Base-by-base conservation (phyloP, 371 early-diverging fungal genomes). In the Mucor sp. region DNA sequence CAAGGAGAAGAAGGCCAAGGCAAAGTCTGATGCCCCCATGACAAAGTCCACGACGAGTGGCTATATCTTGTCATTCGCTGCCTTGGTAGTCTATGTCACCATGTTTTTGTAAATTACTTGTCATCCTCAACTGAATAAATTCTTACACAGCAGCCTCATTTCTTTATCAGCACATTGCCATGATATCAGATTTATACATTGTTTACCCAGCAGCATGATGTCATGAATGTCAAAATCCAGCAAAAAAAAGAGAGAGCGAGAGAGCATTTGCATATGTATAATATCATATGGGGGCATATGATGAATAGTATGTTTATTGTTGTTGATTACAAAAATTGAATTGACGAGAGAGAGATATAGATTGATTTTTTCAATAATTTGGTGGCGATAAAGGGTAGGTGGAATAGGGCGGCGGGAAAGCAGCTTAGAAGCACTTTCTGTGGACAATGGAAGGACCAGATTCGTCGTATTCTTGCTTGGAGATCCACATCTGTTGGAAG, bases 401-500 rank as follows among this genome's bases (percentile, higher is more conserved):
- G 44, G 19, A 17, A 44, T 17, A 44, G 12, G 44, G 1, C 30
- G 30, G 2, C 21, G 47, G 55, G 11, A 53, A 27, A 21, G 21
- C 11, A 53, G 7, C 75, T 92, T 95, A 97, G 94, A 96, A 96
- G 88, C 98, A 97, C 90, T 97, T 98, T 88, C 97, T 92, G 89
- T 98, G 99, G 73, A 98, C 99, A 79, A 98, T 97, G 63, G 96
- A 92, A 60, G 98, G 97, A 74, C 97, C 97, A 76, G 91, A 90
- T 85, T 97, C 99, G 87, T 98, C 97, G 89, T 99, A 99, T 85
- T 99, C 99, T 86, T 89, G 88, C 86, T 92, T 95, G 64, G 93
- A 92, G 84, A 97, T 93, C 98, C 98, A 98, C 96, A 97, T 94
- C 79, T 93, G 91, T 84, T 97, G 98, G 97, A 99, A 99, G 74